These are phyloP conservation scores for Kwoniella bestiolae DNA, from an alignment of 768 basidiomycete genomes.

Conservation along the genomic window DNA sequence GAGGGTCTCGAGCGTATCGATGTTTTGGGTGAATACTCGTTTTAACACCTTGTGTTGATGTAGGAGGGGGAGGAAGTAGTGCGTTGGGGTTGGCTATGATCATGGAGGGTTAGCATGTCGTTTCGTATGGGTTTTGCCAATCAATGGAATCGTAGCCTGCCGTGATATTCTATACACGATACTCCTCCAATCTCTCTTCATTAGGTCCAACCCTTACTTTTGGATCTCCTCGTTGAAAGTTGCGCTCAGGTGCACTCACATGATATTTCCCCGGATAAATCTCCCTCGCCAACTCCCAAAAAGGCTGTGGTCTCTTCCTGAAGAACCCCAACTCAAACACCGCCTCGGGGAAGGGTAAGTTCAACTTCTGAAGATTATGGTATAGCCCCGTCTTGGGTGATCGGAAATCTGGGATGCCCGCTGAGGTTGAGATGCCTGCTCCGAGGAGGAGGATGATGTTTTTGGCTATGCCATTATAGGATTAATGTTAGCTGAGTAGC, in stretches of 20 bases:
- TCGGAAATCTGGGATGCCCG: slow-evolving; percentile 74
- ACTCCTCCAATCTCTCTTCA: no score
- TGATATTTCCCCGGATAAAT: slow-evolving; percentile 77
- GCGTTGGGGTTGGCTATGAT: slow-evolving; percentile 80
- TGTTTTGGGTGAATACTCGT: slow-evolving; percentile 58
- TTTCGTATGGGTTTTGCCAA: no score
- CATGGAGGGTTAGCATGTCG: no score
- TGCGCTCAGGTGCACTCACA: no score
- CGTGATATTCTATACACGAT: no score
- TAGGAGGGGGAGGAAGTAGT: slow-evolving; percentile 86
- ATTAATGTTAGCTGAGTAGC: background rate
- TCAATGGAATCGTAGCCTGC: no score
- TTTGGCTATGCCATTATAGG: slow-evolving; percentile 30
- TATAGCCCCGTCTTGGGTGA: slow-evolving; percentile 76
- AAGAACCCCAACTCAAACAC: slow-evolving; percentile 93
- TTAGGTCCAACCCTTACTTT: no score
- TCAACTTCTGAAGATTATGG: slow-evolving; percentile 57
- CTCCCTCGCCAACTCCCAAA: slow-evolving; percentile 90
- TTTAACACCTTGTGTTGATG: slow-evolving; percentile 70
- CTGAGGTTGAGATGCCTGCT: slow-evolving; percentile 51
- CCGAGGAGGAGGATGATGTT: slow-evolving; percentile 47
- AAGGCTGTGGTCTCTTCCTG: slow-evolving; percentile 68
- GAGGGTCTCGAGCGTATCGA: slow-evolving; percentile 85
- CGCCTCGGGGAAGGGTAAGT: slow-evolving; percentile 83
- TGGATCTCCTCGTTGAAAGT: no score